phyloP scores from a whole-genome alignment of 2,329 filamentous ascomycete species.

The Thelonectria discophora region DNA sequence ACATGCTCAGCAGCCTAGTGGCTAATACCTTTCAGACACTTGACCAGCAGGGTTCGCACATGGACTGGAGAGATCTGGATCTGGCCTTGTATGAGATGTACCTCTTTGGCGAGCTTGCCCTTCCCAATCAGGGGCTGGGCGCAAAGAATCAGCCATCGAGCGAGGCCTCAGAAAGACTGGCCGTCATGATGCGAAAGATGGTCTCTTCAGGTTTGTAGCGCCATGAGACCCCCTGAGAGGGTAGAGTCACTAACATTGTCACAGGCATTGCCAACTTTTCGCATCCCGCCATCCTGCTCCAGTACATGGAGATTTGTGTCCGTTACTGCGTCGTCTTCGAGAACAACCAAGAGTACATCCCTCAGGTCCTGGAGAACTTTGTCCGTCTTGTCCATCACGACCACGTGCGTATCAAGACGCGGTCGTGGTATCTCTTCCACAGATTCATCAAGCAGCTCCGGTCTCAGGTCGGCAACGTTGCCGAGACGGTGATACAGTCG shows the following conservation, averaged over 20 bases:
- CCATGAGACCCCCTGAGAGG: slow-evolving; percentile 2
- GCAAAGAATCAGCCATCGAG: slow-evolving; percentile 84
- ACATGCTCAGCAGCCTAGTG: slow-evolving; percentile 88
- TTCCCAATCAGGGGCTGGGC: slow-evolving; percentile 87
- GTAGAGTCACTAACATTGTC: slow-evolving; percentile 21
- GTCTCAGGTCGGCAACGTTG: slow-evolving; percentile 84
- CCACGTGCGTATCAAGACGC: slow-evolving; percentile 84
- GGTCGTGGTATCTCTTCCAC: slow-evolving; percentile 97
- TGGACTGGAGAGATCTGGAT: slow-evolving; percentile 96
- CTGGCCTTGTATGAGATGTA: slow-evolving; percentile 95
- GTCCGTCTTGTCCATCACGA: slow-evolving; percentile 89
- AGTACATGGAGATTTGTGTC: slow-evolving; percentile 99
- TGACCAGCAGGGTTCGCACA: slow-evolving; percentile 73
- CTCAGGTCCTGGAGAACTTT: slow-evolving; percentile 89
- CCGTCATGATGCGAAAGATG: slow-evolving; percentile 95
- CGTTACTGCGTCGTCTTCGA: slow-evolving; percentile 95
- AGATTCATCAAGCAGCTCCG: slow-evolving; percentile 90
- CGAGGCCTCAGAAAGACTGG: slow-evolving; percentile 80
- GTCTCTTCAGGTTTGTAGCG: slow-evolving; percentile 79
- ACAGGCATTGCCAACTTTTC: slow-evolving; percentile 83
- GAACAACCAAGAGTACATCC: slow-evolving; percentile 80
- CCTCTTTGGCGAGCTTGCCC: slow-evolving; percentile 92
- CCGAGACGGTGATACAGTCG: slow-evolving; percentile 89
- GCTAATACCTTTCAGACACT: slow-evolving; percentile 85
- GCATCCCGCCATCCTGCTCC: slow-evolving; percentile 90